Evolutionary conservation across 345 rosid species (phyloP), one percentile per base, ranked within the genome.

Genomic region (Erucastrum elatum): DNA sequence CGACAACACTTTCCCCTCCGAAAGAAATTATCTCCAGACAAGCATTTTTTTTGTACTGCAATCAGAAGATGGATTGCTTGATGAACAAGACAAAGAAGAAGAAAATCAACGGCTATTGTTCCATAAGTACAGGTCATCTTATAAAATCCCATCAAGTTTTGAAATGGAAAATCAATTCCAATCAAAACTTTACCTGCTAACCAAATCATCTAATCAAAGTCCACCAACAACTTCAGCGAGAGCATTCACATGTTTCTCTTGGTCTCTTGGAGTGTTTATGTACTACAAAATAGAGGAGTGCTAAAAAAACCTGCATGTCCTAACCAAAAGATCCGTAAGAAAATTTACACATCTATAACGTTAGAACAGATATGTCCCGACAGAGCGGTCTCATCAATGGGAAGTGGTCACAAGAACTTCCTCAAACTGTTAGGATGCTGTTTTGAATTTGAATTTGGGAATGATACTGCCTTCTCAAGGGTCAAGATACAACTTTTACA

Each of bases 301-400:
- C 74, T 79, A 49, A 46, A 73, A n/a, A n/a, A 49, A 60, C 64
- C 74, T 70, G 17, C 77, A 17, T 49, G 75, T 79, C 30, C 51
- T 73, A 15, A 72, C 72, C 63, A 78, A 78, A 49, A 35, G 37
- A 34, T 34, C 37, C 37, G 7, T 15, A 58, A 66, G 21, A 21
- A 21, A 21, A 0, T 0, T 3, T 44, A 71, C 68, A 78, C 70
- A 58, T 66, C 77, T 3, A 78, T 71, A n/a, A 78, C 8, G 37
- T 34, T 34, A 34, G 37, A 34, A 5, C 8, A 34, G 37, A 34
- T 21, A 21, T 21, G 21, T 21, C 21, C 21, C 21, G 82, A 79
- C 70, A 73, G 74, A 66, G 26, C 69, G 1, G 64, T 78, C 17
- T 78, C 82, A 72, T 79, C 77, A 0, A 79, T 79, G 78, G 77